These are phyloP conservation scores for Quercus alba DNA, from an alignment of 306 rosid species.

Conservation along the genomic window DNA sequence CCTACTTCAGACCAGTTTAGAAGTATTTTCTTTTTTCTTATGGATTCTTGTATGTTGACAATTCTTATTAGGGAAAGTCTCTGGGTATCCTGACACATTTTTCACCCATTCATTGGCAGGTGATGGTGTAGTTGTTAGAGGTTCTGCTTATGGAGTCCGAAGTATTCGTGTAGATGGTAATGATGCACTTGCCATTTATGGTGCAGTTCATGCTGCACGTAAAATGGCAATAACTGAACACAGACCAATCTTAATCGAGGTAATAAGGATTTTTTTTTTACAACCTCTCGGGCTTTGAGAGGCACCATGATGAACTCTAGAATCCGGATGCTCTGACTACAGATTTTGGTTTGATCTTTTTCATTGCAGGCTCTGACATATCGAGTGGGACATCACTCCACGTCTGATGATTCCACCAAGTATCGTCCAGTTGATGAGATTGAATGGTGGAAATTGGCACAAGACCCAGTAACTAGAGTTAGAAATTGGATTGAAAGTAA, in stretches of 20 bases:
- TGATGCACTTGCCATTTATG: slow-evolving; percentile 78
- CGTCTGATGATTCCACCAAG: slow-evolving; percentile 97
- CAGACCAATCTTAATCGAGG: slow-evolving; percentile 87
- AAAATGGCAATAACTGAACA: slow-evolving; percentile 72
- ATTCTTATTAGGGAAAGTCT: slow-evolving; percentile 6
- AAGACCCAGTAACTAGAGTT: slow-evolving; percentile 75
- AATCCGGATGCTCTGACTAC: not conserved
- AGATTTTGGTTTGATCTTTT: slow-evolving; percentile 6
- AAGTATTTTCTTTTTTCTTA: slow-evolving; percentile 40
- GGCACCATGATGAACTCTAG: not conserved
- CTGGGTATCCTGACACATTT: slow-evolving; percentile 15
- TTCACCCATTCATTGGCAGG: slow-evolving; percentile 41
- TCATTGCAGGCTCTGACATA: slow-evolving; percentile 74
- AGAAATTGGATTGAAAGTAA: slow-evolving; percentile 89
- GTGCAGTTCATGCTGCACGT: slow-evolving; percentile 78
- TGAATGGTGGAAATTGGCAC: slow-evolving; percentile 69
- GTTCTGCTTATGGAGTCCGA: slow-evolving; percentile 78
- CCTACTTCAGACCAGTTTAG: slow-evolving; percentile 93
- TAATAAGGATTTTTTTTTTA: slow-evolving; percentile 21
- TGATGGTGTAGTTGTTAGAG: slow-evolving; percentile 84
- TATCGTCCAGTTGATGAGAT: slow-evolving; percentile 76
- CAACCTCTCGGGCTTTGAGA: not conserved
- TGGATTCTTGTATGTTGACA: slow-evolving; percentile 9
- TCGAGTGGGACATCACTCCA: slow-evolving; percentile 92
- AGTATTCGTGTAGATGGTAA: slow-evolving; percentile 94